phyloP scores from a whole-genome alignment of 495 filamentous ascomycete genomes.

The Tuber melanosporum region DNA sequence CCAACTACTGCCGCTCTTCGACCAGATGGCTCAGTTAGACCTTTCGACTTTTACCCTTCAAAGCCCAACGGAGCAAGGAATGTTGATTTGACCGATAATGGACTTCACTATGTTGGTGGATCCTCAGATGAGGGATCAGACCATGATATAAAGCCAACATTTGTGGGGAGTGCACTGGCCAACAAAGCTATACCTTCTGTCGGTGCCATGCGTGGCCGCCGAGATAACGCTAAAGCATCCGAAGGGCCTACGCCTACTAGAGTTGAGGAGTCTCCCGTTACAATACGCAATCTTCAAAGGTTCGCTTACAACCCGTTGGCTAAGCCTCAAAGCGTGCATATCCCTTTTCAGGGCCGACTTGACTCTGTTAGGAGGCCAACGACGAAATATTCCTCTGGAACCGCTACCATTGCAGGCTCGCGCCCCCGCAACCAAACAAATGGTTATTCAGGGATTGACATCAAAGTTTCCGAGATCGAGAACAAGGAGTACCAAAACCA shows the following conservation, averaged over 20 bases:
- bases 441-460: constrained; percentile 49
- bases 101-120: constrained; percentile 52
- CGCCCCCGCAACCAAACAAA: constrained; percentile 45
- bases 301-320: constrained; percentile 27
- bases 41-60: constrained; percentile 40
- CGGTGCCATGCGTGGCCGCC: constrained; percentile 34
- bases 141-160: constrained; percentile 59
- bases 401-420: constrained; percentile 23
- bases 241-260: constrained; percentile 14
- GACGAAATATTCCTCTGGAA: constrained; percentile 28
- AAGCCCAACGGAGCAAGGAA: constrained; percentile 20
- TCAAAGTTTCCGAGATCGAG: constrained; percentile 52
- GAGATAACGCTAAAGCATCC: constrained; percentile 15
- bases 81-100: constrained; percentile 47
- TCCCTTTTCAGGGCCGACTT: constrained; percentile 37
- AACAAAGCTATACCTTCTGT: constrained; percentile 30
- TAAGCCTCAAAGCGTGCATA: constrained; percentile 1
- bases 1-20: constrained; percentile 15
- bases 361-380: constrained; percentile 36
- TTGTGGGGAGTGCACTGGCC: constrained; percentile 19
- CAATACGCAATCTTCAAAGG: constrained; percentile 3
- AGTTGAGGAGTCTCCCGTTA: constrained; percentile 27
- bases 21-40: constrained; percentile 33
- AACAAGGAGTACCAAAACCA: constrained; percentile 51
- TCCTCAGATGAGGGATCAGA: constrained; percentile 54